phyloP scores from a whole-genome alignment of 2,329 filamentous ascomycete species.

The Aspergillus sp. region DNA sequence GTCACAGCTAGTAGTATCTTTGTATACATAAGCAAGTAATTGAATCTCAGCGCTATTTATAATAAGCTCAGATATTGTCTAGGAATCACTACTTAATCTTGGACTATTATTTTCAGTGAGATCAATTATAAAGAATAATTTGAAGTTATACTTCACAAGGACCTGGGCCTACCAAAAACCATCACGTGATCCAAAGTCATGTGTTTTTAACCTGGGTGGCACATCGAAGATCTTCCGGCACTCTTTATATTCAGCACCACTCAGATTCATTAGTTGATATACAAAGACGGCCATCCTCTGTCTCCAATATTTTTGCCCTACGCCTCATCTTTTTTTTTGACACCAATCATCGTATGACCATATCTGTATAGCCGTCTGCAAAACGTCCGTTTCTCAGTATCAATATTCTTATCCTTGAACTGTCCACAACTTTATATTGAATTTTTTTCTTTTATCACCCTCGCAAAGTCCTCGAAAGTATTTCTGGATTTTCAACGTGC shows the following conservation, averaged over 20 bases:
- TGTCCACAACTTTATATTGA: background rate
- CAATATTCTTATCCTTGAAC: background rate
- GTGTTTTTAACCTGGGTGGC: conserved; percentile 3
- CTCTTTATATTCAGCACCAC: background rate
- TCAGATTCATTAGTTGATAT: background rate
- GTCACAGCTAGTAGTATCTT: background rate
- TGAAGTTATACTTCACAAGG: background rate
- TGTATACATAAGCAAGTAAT: background rate
- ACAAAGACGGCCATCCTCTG: background rate
- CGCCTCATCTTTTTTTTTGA: background rate
- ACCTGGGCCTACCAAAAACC: background rate
- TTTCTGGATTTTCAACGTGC: background rate
- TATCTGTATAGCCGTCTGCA: background rate
- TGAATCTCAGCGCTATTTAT: background rate
- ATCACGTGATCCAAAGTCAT: conserved; percentile 7
- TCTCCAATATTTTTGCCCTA: background rate
- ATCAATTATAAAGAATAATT: background rate
- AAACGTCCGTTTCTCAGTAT: background rate
- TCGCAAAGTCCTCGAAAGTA: background rate
- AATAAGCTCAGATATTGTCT: background rate
- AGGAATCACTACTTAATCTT: background rate
- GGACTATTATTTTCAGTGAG: background rate
- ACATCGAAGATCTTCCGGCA: background rate
- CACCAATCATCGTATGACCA: background rate
- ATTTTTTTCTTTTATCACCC: background rate